These are phyloP conservation scores for Leccinum sublutescens DNA, from an alignment of 768 basidiomycete species.

Conservation along the genomic window DNA sequence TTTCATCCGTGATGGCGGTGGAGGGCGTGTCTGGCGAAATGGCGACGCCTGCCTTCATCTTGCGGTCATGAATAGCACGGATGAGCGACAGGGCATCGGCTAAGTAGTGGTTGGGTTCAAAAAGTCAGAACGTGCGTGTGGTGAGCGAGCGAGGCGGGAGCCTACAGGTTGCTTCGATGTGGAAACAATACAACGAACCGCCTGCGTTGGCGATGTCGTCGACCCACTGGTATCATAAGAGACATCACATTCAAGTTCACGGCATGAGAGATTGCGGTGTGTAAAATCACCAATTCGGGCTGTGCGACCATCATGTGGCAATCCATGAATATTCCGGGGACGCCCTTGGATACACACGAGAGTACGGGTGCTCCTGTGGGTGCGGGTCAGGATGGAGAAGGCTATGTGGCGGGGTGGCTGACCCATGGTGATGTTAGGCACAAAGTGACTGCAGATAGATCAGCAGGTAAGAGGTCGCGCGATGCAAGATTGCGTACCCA, in stretches of 20 bases:
- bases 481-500: conserved; percentile 51
- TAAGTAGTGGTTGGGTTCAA: conserved; percentile 18
- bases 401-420: conserved; percentile 20
- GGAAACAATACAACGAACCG: conserved; percentile 94
- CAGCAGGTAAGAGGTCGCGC: background rate
- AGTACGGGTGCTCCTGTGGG: conserved; percentile 80
- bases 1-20: conserved; percentile 78
- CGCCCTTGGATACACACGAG: conserved; percentile 75
- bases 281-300: conserved; percentile 72
- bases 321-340: conserved; percentile 98
- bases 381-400: conserved; percentile 12
- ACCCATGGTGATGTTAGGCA: conserved; percentile 99
- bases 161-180: conserved; percentile 89
- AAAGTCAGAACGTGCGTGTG: conserved; percentile 10
- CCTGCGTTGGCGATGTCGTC: conserved; percentile 94
- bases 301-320: conserved; percentile 99
- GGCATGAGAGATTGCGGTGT: background rate
- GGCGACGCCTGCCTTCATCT: conserved; percentile 94
- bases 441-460: conserved; percentile 74
- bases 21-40: conserved; percentile 96
- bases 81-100: conserved; percentile 79
- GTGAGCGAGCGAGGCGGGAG: conserved; percentile 7
- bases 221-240: conserved; percentile 74
- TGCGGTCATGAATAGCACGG: conserved; percentile 70
- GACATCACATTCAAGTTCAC: background rate